Evolutionary conservation across 129 eudicot species (phyloP), one percentile per base, ranked within the genome.

Genomic region (Ambrosia artemisiifolia): DNA sequence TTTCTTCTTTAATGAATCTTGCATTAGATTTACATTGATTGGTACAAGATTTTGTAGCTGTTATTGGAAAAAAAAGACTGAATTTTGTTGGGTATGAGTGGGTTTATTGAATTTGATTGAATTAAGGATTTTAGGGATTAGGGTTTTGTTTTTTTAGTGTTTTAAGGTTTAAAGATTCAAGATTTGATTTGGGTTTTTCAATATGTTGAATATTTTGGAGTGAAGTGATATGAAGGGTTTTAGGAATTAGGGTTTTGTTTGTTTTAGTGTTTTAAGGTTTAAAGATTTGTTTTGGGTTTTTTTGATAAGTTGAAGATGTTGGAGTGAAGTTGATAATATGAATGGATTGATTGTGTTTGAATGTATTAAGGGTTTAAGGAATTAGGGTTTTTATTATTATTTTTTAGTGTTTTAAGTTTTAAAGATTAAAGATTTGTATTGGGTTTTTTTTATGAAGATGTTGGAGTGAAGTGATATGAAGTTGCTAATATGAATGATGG

Each of bases 401-500:
- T 43, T 7, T 40, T 7, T 2, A 10, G 11, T 40, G n/a, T 40
- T 40, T 4, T 40, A 6, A 11, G 64, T 2, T 70, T 54, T 50
- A 11, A 30, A 50, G 65, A 69, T 61, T 70, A 48, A 34, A 62
- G 13, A 50, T 78, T 62, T 59, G 28, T 6, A 43, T 47, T 63
- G 30, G 11, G 16, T 49, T 16, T 38, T 38, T 50, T 14, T 40
- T 35, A 51, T 35, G 4, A 70, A 78, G 77, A 42, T 51, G 82
- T 53, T 71, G 78, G 70, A 81, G 65, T 81, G 85, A 75, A 77
- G 81, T 81, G 88, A 82, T 86, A 83, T 88, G 91, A 84, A 84
- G 87, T 82, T 79, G 85, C 80, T 85, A 88, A 88, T 77, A 91
- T 91, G 97, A 88, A 83, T 87, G 85, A 91, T 91, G 96, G 94